Evolutionary conservation across 208 protist genomes (phyloP), one percentile per base, ranked within the genome.

Genomic region (Leptomonas pyrrhocoris): DNA sequence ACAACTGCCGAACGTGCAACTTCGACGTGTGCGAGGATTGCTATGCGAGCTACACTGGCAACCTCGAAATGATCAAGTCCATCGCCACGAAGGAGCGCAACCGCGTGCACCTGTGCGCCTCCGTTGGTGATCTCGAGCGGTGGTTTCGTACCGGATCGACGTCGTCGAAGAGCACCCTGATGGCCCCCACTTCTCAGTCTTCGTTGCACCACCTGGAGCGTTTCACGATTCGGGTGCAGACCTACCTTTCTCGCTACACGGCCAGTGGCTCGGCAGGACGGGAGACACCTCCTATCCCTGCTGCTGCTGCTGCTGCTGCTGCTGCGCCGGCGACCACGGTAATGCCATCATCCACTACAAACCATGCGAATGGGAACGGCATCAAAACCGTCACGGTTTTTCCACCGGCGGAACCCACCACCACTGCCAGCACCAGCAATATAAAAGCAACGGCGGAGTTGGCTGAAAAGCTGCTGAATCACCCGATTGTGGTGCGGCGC

Each of bases 111-210:
- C 79, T 93, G 19, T 84, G 93, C 63, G 62, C 79, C 28, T 75
- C 71, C 36, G 71, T 96, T 25, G 92, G 89, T 19, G 92, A 94
- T 53, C 81, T 96, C 40, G 89, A 96, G 74, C 85, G 92, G 23
- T 90, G 74, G 59, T 92, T 96, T 55, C 86, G 92, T 38, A 90
- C 89, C 3, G 91, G 88, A 0, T 85, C 88, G 28, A 86, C 73
- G 12, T 88, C 83, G 11, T 88, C 80, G n/a, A 94, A 92, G 48
- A 79, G 80, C 7, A 93, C 88, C 46, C 74, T 88, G 56, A 28
- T 73, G 45, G 83, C 85, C 15, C 89, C 91, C 2, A 85, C 85
- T 11, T 85, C 91, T 45, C 80, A 82, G 46, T 90, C 84, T 36
- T 77, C 80, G 11, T 68, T 93, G 25, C 53, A 75, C 23, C 78